Evolutionary conservation across 495 filamentous ascomycete species (phyloP), one percentile per base, ranked within the genome.

Genomic region (Filosporella fistucella): DNA sequence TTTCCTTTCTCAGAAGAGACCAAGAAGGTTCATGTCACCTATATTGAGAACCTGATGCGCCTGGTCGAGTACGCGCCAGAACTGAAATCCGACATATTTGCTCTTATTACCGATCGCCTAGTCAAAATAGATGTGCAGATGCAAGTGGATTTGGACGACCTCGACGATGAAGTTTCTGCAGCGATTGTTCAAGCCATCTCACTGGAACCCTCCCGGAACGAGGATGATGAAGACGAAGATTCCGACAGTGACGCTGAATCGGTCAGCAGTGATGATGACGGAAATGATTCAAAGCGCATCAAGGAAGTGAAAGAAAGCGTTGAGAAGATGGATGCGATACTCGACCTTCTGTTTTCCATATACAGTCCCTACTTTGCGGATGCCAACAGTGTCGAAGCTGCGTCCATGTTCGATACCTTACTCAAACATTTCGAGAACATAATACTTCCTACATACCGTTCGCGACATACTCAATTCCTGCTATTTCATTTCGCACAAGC

Each of bases 41-140:
- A 91, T 53, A 81, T 93, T 28, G 71, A 79, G 38, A 95, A 95
- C 59, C 66, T 96, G 3, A 67, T 96, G 4, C 77, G 71, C 49
- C 64, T 97, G 21, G 76, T 82, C 30, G 71, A 70, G 36, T 94
- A 94, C 62, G 75, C 82, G 4, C 88, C 88, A 1, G 84, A 91
- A 37, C 70, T 97, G n/a, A 81, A 82, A 54, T 74, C 80, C 13
- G 86, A 93, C 43, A 77, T 96, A n/a, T 76, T 95, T 44, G 80
- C 85, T 47, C 66, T 96, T 14, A 81, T 96, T 32, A 86, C 85
- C 10, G 84, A 91, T 28, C 77, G 82, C 42, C 69, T 96, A 3
- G 87, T 96, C 47, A 95, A 93, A 64, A 84, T 94, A 36, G 93
- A 99, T 55, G 86, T 95, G 3, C 88, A 95, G 60, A 89, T 97